These are phyloP conservation scores for Solanum virginianum DNA, from an alignment of 257 asterid genomes.

Conservation along the genomic window DNA sequence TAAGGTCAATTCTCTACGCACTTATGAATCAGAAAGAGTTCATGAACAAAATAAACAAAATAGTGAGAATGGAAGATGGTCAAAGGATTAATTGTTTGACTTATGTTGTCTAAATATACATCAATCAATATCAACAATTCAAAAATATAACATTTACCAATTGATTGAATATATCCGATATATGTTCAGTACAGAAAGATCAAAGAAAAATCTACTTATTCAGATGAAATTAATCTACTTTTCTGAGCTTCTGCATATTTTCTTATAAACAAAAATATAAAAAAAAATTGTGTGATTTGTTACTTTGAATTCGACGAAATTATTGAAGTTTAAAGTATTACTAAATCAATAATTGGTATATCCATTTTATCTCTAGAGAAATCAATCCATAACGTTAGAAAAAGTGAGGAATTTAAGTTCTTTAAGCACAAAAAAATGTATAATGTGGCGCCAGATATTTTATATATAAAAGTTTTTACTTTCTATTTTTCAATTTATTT, in stretches of 20 bases:
- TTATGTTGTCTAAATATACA: neutral
- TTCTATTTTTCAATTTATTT: no score
- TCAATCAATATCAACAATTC: neutral
- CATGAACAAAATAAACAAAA: no score
- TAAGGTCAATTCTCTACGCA: neutral
- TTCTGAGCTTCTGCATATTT: neutral
- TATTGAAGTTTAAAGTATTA: neutral
- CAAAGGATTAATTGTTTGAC: no score
- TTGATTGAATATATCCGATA: no score
- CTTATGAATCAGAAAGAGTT: neutral
- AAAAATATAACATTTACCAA: no score
- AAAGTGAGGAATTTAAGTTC: no score
- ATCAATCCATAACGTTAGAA: no score
- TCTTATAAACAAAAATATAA: neutral
- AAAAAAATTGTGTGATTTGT: neutral
- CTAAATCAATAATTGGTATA: neutral
- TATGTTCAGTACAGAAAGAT: neutral
- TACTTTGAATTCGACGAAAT: neutral
- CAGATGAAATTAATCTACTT: neutral
- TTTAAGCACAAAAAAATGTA: no score
- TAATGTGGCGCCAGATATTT: no score
- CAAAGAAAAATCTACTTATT: no score
- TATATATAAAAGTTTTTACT: no score
- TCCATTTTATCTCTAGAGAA: neutral
- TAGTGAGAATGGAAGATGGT: neutral